Evolutionary conservation across 345 rosid genomes (phyloP).

Genomic region (Eutrema yunnanense): DNA sequence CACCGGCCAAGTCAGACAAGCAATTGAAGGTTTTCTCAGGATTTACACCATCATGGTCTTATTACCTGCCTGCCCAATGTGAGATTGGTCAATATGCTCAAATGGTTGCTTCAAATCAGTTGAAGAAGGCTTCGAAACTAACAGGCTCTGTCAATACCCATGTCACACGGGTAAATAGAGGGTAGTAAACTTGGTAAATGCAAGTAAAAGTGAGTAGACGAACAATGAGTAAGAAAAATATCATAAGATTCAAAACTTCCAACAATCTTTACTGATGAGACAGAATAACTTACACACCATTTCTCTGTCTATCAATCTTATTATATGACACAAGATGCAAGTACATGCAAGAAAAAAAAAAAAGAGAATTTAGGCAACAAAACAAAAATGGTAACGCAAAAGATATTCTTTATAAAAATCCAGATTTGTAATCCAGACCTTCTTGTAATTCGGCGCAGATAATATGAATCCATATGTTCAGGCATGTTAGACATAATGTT

Average conservation of each 20-base stretch:
- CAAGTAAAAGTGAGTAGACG: neutral
- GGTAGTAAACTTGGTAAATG: neutral
- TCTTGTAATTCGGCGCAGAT: constrained; percentile 68
- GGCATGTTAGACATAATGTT: constrained; percentile 49
- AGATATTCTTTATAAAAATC: neutral
- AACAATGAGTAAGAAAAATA: neutral
- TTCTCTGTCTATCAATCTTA: constrained; percentile 80
- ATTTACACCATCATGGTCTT: neutral
- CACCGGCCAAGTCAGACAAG: neutral
- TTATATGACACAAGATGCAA: constrained; percentile 12
- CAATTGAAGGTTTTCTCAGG: neutral
- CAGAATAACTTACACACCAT: constrained; percentile 50
- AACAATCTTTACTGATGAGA: constrained; percentile 9
- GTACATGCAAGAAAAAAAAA: constrained; percentile 22
- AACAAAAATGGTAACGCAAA: neutral
- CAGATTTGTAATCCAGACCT: constrained; percentile 37
- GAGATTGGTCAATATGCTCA: constrained; percentile 18
- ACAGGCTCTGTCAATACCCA: constrained; percentile 28
- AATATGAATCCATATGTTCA: constrained; percentile 87
- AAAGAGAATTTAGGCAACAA: constrained; percentile 24
- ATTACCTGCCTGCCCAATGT: constrained; percentile 24
- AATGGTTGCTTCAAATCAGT: constrained; percentile 4
- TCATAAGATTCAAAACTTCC: neutral
- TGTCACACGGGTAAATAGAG: constrained; percentile 1
- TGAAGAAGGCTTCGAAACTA: constrained; percentile 11